These are phyloP conservation scores for Acacia confusa DNA, from an alignment of 306 rosid genomes.

Conservation along the genomic window DNA sequence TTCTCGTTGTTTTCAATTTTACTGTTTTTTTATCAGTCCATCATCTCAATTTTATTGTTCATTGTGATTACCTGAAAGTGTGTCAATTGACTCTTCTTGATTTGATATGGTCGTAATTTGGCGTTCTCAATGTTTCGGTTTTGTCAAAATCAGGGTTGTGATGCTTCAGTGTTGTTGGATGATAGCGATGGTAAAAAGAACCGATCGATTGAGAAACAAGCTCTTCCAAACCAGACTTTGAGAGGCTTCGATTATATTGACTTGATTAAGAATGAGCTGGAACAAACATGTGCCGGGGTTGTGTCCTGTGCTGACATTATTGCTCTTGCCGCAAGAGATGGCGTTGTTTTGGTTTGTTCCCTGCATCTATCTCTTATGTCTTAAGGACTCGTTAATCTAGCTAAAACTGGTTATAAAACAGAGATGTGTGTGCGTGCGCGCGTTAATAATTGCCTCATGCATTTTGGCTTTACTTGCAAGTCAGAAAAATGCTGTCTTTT, in stretches of 20 bases:
- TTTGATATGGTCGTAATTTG: constrained; percentile 17
- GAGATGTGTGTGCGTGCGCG: neutral
- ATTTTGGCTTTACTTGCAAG: neutral
- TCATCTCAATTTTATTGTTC: neutral
- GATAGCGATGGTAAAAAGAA: constrained; percentile 43
- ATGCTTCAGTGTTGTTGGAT: constrained; percentile 65
- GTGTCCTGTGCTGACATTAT: constrained; percentile 59
- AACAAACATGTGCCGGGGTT: constrained; percentile 50
- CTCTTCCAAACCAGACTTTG: constrained; percentile 68
- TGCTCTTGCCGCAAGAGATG: constrained; percentile 57
- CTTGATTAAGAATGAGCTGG: constrained; percentile 52
- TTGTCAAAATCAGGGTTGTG: constrained; percentile 49
- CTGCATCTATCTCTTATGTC: neutral
- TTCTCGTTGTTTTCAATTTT: neutral
- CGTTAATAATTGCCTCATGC: constrained; percentile 8
- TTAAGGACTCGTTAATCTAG: constrained; percentile 7
- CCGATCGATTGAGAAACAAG: constrained; percentile 62
- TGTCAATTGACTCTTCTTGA: neutral
- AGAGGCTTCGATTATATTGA: constrained; percentile 55
- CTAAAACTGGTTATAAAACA: neutral
- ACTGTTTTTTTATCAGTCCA: neutral
- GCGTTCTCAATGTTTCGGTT: neutral
- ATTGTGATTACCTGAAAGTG: neutral
- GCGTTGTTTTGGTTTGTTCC: constrained; percentile 51
- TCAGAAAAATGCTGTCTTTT: neutral